Evolutionary conservation across 306 rosid species (phyloP).

Genomic region (Glycine soja): DNA sequence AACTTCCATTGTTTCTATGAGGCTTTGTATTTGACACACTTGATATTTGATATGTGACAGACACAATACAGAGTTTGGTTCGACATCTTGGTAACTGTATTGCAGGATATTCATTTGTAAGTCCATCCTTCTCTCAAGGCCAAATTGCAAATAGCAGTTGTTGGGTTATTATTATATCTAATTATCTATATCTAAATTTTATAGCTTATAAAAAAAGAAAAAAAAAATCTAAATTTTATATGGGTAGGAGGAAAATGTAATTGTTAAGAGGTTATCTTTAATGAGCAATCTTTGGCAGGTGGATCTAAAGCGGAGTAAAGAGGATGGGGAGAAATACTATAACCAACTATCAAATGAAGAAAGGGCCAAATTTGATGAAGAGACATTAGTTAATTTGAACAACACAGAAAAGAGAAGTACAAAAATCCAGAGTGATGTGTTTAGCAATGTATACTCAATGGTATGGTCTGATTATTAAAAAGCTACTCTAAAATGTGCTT

Average conservation of each 20-base stretch:
- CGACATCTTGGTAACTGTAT: slow-evolving; percentile 23
- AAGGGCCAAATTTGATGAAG: slow-evolving; percentile 49
- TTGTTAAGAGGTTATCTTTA: not conserved
- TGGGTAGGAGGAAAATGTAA: not conserved
- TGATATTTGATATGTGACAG: slow-evolving; percentile 32
- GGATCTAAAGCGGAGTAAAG: slow-evolving; percentile 35
- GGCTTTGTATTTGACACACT: slow-evolving; percentile 33
- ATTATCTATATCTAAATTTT: too few relatives aligned
- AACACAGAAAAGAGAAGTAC: slow-evolving; percentile 61
- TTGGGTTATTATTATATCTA: too few relatives aligned
- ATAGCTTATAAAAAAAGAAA: too few relatives aligned
- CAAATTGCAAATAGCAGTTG: slow-evolving; percentile 19
- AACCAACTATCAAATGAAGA: slow-evolving; percentile 47
- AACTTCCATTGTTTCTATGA: not conserved
- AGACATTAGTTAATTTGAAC: slow-evolving; percentile 74
- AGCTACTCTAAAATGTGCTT: slow-evolving; percentile 18
- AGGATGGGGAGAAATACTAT: slow-evolving; percentile 45
- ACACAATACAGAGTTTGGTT: slow-evolving; percentile 44
- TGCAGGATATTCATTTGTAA: slow-evolving; percentile 48
- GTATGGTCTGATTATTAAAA: slow-evolving; percentile 50
- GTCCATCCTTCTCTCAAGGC: slow-evolving; percentile 22
- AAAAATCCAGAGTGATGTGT: slow-evolving; percentile 54
- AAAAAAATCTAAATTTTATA: too few relatives aligned
- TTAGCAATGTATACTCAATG: slow-evolving; percentile 58
- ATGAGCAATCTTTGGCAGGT: slow-evolving; percentile 40